Evolutionary conservation across 2,329 filamentous ascomycete genomes (phyloP), one percentile per base, ranked within the genome.

Genomic region (Thermoascus crustaceus): DNA sequence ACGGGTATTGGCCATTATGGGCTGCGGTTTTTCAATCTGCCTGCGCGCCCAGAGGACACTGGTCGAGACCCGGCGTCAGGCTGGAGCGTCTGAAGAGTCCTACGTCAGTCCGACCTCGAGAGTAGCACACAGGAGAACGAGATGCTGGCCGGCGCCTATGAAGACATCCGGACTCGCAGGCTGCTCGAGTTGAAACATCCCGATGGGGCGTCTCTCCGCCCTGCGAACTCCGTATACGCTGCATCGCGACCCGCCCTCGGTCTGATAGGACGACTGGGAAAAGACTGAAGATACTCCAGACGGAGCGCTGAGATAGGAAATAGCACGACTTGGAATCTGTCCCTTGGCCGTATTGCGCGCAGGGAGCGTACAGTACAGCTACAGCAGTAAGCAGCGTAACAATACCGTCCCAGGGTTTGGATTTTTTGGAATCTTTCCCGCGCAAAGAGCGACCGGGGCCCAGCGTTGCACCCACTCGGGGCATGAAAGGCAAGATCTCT

Each of bases 31-130:
- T n/a, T 32, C 35, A 38, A 32, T 40, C 37, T 40, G 30, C 30
- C 24, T 30, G 17, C 30, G 14, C 30, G 37, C 24, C 31, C 32
- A 29, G 30, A 37, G 37, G 42, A 34, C 39, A 37, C 43, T 45
- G 41, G 40, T 29, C 41, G 36, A 31, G 45, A 48, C 45, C 47
- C 48, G 37, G 45, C 41, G 45, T 46, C 47, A 45, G 45, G 42
- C n/a, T n/a, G 13, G 13, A 17, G 16, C 26, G 4, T 17, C 26
- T 29, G 26, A 29, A 29, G 26, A 29, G 18, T 29, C n/a, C 26
- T 29, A 13, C 18, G 14, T 29, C n/a, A n/a, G n/a, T n/a, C n/a
- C n/a, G 26, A 18, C n/a, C 26, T 10, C 7, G n/a, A 16, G 14
- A n/a, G 3, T 7, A 29, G 26, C 14, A 17, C 26, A 17, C 25